Evolutionary conservation across 1,139 yeast genomes (phyloP), one percentile per base, ranked within the genome.

Genomic region (Spathaspora sp.): DNA sequence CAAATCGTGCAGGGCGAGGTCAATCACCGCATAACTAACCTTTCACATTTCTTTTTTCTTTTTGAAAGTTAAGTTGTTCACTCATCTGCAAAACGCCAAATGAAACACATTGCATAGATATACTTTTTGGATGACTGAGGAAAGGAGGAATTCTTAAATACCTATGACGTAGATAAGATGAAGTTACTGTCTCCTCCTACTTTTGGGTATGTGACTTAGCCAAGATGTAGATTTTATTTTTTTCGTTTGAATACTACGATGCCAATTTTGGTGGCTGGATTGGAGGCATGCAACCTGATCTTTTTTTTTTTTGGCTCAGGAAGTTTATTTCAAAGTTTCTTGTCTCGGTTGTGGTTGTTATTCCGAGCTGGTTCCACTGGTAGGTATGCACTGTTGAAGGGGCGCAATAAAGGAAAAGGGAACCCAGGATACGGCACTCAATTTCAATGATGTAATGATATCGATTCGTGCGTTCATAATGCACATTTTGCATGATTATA

Each of bases 1-100:
- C 36, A 31, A 31, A 31, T 31, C 36, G 36, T 31, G 36, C 36
- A 31, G 18, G 36, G 17, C 17, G 18, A 31, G 36, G 36, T 31
- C 34, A 29, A 11, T 26, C 29, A 11, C n/a, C 5, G n/a, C n/a
- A 29, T 29, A 5, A 29, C 7, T n/a, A 15, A 15, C 36, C 15
- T 31, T 31, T 8, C 36, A 13, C 8, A 2, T 7, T 31, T 13
- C 4, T 13, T 7, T 31, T 2, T 11, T 31, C 5, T 11, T 31
- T n/a, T 11, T 31, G 13, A 6, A 11, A 7, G 3, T 15, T 5
- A 4, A 15, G 6, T 20, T 20, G 23, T 20, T 20, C 23, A 20
- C 23, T 20, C 23, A 31, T 31, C 36, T 31, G 2, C 36, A 31
- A 31, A 31, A 31, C 15, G 36, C 36, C 36, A 31, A 31, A 31